Conservation (phyloP, 306 rosid genomes). For the Pterocarpus macrocarpus region DNA sequence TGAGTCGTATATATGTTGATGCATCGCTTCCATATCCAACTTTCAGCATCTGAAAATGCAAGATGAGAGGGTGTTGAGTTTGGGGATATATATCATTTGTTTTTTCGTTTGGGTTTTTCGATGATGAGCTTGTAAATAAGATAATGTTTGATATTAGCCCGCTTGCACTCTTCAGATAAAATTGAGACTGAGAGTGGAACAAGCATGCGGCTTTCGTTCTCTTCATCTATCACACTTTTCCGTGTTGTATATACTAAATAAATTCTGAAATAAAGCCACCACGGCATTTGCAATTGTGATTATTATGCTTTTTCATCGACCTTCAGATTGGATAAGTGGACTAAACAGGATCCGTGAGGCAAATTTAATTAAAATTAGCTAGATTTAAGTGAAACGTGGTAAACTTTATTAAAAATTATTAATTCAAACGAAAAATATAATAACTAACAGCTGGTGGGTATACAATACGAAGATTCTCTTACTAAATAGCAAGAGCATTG, state of each 20-base stretch:
- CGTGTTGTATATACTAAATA: constrained; percentile 12
- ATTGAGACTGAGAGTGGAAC: constrained; percentile 9
- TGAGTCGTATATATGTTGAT: not conserved
- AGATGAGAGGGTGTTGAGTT: constrained; percentile 34
- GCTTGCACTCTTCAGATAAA: constrained; percentile 12
- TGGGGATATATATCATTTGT: not conserved
- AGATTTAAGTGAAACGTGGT: not conserved
- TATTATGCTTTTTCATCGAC: not conserved
- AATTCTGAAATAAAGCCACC: constrained; percentile 38
- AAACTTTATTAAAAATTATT: not conserved
- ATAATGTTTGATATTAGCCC: constrained; percentile 25
- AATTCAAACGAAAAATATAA: not conserved
- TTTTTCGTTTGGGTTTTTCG: not conserved
- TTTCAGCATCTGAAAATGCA: constrained; percentile 5
- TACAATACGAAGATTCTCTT: no score
- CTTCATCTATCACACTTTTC: not conserved
- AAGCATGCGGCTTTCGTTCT: constrained; percentile 18
- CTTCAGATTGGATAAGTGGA: not conserved
- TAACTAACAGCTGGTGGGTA: no score
- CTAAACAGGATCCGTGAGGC: not conserved
- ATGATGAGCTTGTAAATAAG: constrained; percentile 39
- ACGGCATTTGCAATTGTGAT: not conserved
- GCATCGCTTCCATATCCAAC: not conserved
- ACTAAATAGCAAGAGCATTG: no score
- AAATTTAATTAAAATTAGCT: not conserved